These are phyloP conservation scores for Teratosphaeria viscida DNA, from an alignment of 2,329 filamentous ascomycete species.

Conservation along the genomic window DNA sequence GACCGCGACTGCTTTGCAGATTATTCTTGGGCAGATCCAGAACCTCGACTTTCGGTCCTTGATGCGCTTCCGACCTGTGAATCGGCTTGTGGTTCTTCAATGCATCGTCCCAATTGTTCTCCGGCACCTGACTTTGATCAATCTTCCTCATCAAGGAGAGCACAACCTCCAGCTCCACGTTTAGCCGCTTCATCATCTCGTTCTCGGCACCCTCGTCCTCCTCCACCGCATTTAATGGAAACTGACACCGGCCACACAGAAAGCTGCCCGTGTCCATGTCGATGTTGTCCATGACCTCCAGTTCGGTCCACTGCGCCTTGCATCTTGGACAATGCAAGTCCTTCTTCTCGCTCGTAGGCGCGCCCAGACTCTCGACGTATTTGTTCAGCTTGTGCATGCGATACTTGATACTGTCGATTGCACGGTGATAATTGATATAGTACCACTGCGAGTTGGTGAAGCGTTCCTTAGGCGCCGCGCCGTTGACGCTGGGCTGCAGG, in stretches of 20 bases:
- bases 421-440: constrained; percentile 89
- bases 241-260: constrained; percentile 68
- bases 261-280: constrained; percentile 51
- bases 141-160: constrained; percentile 67
- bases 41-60: constrained; percentile 37
- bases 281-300: constrained; percentile 75
- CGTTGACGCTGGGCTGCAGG: constrained; percentile 3
- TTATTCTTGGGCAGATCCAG: constrained; percentile 24
- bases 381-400: constrained; percentile 81
- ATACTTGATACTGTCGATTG: constrained; percentile 95
- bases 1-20: constrained; percentile 24
- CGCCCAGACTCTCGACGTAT: constrained; percentile 72
- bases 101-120: constrained; percentile 61
- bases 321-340: constrained; percentile 81
- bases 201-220: constrained; percentile 48
- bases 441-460: constrained; percentile 66
- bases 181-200: constrained; percentile 62
- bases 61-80: constrained; percentile 55
- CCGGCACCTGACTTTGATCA: constrained; percentile 62
- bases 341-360: constrained; percentile 72
- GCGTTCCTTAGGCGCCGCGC: constrained; percentile 23
- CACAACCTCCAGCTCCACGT: constrained; percentile 70
- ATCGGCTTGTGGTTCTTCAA: constrained; percentile 54
- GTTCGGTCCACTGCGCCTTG: constrained; percentile 73
- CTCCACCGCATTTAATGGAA: constrained; percentile 50